A percentile compares a stretch with the other conserved stretches of the same genome.
These are phyloP conservation scores for Cytauxzoon felis DNA, from an alignment of 169 alveolate species.

Conservation along the genomic window DNA sequence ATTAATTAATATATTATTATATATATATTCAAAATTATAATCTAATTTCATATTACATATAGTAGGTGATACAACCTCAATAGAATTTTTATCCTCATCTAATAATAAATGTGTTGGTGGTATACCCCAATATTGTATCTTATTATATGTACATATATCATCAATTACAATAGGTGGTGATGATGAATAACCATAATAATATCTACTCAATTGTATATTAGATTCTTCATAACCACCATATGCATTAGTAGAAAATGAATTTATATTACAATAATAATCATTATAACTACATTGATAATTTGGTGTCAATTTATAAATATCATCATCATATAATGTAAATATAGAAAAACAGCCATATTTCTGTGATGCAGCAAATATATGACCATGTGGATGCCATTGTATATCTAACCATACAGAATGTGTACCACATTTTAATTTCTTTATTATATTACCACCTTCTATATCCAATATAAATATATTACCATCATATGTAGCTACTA, in stretches of 20 bases:
- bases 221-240: slow-evolving; percentile 19
- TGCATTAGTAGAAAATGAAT: background rate
- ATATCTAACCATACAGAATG: slow-evolving; percentile 53
- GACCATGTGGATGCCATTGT: slow-evolving; percentile 58
- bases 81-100: background rate
- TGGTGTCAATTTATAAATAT: slow-evolving; percentile 8
- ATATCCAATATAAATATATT: slow-evolving; percentile 8
- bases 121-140: background rate
- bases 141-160: background rate
- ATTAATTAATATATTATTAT: too few relatives aligned
- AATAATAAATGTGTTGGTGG: background rate
- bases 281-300: slow-evolving; percentile 37
- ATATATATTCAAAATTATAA: background rate
- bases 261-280: slow-evolving; percentile 20
- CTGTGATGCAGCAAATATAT: slow-evolving; percentile 45
- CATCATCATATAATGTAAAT: slow-evolving; percentile 14
- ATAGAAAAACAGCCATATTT: slow-evolving; percentile 53
- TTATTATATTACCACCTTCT: background rate
- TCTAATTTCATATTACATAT: background rate
- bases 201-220: slow-evolving; percentile 1
- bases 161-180: slow-evolving; percentile 21
- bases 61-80: background rate
- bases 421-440: slow-evolving; percentile 38
- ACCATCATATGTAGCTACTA: slow-evolving; percentile 30
- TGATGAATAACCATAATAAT: slow-evolving; percentile 26